Evolutionary conservation across 768 basidiomycete species (phyloP), one percentile per base, ranked within the genome.

Genomic region (Tremella yokohamensis): DNA sequence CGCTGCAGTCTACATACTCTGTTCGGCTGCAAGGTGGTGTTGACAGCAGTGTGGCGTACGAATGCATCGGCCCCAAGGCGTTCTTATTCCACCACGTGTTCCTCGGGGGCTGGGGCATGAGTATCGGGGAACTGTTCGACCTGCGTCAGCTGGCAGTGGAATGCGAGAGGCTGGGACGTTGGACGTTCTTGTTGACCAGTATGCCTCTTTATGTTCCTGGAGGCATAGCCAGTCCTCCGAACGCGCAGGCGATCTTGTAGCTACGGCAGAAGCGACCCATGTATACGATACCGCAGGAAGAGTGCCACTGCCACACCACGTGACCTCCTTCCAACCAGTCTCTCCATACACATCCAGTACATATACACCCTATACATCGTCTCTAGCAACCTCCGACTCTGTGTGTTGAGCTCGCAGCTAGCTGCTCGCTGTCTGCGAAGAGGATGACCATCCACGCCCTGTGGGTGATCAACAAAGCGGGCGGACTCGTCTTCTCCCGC

Each of bases 391-490:
- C n/a, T n/a, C n/a, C n/a, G n/a, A n/a, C n/a, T n/a, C n/a, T n/a
- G n/a, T n/a, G n/a, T n/a, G n/a, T n/a, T n/a, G n/a, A n/a, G n/a
- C n/a, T n/a, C n/a, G n/a, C n/a, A n/a, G n/a, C n/a, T n/a, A n/a
- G n/a, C n/a, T n/a, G n/a, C n/a, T n/a, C n/a, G n/a, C n/a, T n/a
- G n/a, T n/a, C n/a, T n/a, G n/a, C n/a, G 37, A 18, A 3, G 12
- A 54, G 13, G 7, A 73, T 72, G 69, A 71, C 76, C 9, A 62
- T 76, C 29, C 77, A 76, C 61, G 69, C 60, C n/a, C 54, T 70
- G 18, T 75, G 58, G 75, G 91, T 97, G 56, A 94, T 98, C 71
- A 98, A 97, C 78, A 98, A 98, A 80, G 96, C 96, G 13, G 96
- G 96, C 24, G 96, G 96, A 7, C 83, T 98, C 34, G 87, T 97